Conservation (phyloP, 2,329 filamentous ascomycete species). For the Cryphonectria parasitica region DNA sequence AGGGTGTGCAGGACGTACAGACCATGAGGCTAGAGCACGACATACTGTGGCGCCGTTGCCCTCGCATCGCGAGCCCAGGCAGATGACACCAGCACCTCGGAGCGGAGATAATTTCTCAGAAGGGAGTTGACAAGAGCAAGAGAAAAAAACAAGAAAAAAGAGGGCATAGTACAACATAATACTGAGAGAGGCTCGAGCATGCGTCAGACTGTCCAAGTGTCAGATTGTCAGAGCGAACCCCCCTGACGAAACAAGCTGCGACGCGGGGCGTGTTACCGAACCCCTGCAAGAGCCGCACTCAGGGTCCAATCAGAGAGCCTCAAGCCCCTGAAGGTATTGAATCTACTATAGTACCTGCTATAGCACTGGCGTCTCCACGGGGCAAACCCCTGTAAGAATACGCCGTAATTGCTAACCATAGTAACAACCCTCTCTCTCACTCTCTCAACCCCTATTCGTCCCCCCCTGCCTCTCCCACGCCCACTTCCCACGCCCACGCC, state of each 20-base stretch:
- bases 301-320: slow-evolving; percentile 1
- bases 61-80: neutral
- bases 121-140: neutral
- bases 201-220: slow-evolving; percentile 30
- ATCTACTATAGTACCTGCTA: neutral
- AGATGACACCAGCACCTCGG: neutral
- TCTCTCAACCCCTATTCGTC: neutral
- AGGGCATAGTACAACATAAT: neutral
- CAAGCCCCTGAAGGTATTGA: neutral
- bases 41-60: neutral
- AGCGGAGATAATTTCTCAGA: neutral
- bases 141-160: neutral
- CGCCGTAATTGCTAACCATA: neutral
- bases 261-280: slow-evolving; percentile 31
- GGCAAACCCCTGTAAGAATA: neutral
- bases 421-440: neutral
- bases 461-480: neutral
- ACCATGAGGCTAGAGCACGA: neutral
- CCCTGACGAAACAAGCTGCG: slow-evolving; percentile 45
- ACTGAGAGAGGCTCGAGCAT: neutral
- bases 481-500: neutral
- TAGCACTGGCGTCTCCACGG: slow-evolving; percentile 3
- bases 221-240: slow-evolving; percentile 33
- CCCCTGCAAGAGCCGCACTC: slow-evolving; percentile 23
- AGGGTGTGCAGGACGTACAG: neutral